phyloP scores from a whole-genome alignment of 2,329 filamentous ascomycete species.

The Neofusicoccum laricinum region DNA sequence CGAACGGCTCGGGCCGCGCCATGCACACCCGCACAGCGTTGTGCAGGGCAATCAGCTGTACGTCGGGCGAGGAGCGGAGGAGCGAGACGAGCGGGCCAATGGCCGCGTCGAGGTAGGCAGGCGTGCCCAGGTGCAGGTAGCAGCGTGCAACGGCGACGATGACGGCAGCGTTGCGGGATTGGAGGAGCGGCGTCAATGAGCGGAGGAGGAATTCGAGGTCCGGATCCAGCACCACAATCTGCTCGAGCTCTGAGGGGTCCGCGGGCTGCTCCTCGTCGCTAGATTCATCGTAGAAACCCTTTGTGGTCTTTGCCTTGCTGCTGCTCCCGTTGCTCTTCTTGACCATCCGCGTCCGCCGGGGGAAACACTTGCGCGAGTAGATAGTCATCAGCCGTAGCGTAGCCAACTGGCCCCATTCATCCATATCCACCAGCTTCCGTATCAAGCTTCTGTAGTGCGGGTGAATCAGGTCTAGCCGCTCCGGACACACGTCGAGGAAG shows the following conservation, averaged over 20 bases:
- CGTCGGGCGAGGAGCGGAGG: slow-evolving; percentile 78
- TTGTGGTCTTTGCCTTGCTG: slow-evolving; percentile 45
- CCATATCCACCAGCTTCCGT: slow-evolving; percentile 95
- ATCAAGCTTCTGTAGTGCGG: slow-evolving; percentile 82
- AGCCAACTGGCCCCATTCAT: slow-evolving; percentile 94
- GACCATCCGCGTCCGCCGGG: slow-evolving; percentile 60
- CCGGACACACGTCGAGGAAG: slow-evolving; percentile 85
- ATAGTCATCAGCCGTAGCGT: slow-evolving; percentile 76
- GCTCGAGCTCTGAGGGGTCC: slow-evolving; percentile 49
- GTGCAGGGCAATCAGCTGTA: slow-evolving; percentile 85
- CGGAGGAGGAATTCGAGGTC: slow-evolving; percentile 81
- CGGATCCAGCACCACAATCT: slow-evolving; percentile 65
- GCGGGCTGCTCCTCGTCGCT: slow-evolving; percentile 44
- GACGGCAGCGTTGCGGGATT: slow-evolving; percentile 90
- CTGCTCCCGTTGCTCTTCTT: slow-evolving; percentile 47
- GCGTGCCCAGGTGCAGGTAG: slow-evolving; percentile 79
- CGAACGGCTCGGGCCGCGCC: slow-evolving; percentile 72
- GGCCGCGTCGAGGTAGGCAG: slow-evolving; percentile 69
- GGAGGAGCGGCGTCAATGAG: slow-evolving; percentile 76
- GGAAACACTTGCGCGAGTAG: slow-evolving; percentile 87
- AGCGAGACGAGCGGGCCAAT: slow-evolving; percentile 85
- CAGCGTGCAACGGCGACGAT: slow-evolving; percentile 82
- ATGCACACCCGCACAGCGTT: slow-evolving; percentile 95
- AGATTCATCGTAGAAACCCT: slow-evolving; percentile 77
- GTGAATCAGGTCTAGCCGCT: slow-evolving; percentile 84